Evolutionary conservation across 2,329 filamentous ascomycete species (phyloP), one percentile per base, ranked within the genome.

Genomic region (Didymella glomerata): DNA sequence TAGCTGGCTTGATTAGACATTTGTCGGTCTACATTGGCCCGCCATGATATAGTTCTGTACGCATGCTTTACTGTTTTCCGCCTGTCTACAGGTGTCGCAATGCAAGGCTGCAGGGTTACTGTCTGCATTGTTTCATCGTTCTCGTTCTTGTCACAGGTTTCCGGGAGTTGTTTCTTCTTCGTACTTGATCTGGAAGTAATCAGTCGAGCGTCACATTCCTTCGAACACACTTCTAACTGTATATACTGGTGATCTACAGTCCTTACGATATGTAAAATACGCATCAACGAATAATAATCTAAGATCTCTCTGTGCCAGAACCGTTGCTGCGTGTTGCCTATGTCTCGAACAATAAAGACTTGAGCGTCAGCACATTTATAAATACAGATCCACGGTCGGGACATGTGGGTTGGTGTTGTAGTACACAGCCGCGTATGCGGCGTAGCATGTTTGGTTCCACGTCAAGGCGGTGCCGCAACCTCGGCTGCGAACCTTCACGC

Each of bases 1-100:
- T 40, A 65, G 62, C 59, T 76, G 73, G 72, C 46, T 40, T 42
- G 67, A 75, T 51, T 76, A 76, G 60, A 52, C 25, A 36, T 57
- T 51, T 41, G 59, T 49, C 53, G 40, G 54, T 47, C 57, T 27
- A 38, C 32, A 51, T 51, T 56, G 50, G 42, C 24, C 30, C 20
- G 10, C 40, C 6, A 34, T 18, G 27, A 48, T 53, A 41, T 38
- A 16, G 11, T 53, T 25, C 30, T 40, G 10, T 28, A 24, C 30
- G 32, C 27, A 54, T 48, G 45, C 30, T n/a, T 16, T 60, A 57
- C 32, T 34, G 16, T 60, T 27, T 25, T 44, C 42, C 48, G 36
- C 45, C 18, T 22, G 36, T n/a, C 38, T 32, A 6, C 13, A 14
- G 30, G 30, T 13, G 30, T 32, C 13, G 30, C 11, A 32, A 13